Evolutionary conservation across 2,329 filamentous ascomycete genomes (phyloP).

Genomic region (Colletotrichum orchidophilum): DNA sequence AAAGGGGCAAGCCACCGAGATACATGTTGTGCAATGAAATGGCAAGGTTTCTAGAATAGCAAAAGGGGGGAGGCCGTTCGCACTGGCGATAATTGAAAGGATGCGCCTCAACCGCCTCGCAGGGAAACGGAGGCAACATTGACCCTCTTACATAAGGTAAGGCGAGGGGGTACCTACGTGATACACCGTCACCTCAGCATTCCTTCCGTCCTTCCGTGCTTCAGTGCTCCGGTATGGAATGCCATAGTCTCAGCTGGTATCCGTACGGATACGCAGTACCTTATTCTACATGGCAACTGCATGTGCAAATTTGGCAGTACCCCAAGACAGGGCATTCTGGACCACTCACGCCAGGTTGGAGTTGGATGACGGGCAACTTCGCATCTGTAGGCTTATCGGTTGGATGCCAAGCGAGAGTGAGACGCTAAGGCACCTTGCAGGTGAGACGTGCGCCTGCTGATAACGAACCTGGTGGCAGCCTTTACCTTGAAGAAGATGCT

Average conservation of each 20-base stretch:
- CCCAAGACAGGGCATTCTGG: background rate
- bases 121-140: background rate
- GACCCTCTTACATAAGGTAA: background rate
- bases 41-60: background rate
- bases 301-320: background rate
- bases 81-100: background rate
- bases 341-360: background rate
- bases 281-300: background rate
- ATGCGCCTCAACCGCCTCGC: background rate
- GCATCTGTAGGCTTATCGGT: background rate
- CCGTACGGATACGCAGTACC: too few relatives aligned
- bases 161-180: too few relatives aligned
- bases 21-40: background rate
- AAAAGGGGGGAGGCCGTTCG: background rate
- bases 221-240: too few relatives aligned
- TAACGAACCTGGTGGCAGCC: background rate
- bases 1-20: background rate
- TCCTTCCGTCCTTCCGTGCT: too few relatives aligned
- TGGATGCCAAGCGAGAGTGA: background rate
- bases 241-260: conserved; percentile 22
- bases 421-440: background rate
- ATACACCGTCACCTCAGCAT: background rate
- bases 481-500: too few relatives aligned
- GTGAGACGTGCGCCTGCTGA: background rate
- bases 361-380: background rate